Evolutionary conservation across 2,329 filamentous ascomycete species (phyloP).

Genomic region (Falciphora oryzae): DNA sequence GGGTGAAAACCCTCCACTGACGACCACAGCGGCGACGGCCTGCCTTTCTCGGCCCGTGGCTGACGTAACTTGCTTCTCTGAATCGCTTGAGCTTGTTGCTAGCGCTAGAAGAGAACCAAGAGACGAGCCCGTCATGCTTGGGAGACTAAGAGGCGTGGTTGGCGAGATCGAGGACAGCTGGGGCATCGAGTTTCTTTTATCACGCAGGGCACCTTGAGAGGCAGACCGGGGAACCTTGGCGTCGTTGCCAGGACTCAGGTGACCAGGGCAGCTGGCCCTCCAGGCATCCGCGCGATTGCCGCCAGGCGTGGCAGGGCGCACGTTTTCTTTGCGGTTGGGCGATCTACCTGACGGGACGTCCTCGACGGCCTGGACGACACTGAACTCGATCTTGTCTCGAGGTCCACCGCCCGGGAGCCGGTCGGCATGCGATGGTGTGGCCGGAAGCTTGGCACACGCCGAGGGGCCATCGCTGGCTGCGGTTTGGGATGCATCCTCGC

Average conservation of each 20-base stretch:
- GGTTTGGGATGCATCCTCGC: conserved; percentile 25
- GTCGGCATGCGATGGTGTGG: conserved; percentile 16
- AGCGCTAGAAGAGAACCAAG: conserved; percentile 17
- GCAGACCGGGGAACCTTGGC: not conserved
- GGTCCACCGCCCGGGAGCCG: conserved; percentile 35
- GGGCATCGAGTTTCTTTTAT: conserved; percentile 15
- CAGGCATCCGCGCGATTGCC: conserved; percentile 7
- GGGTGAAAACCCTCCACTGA: conserved; percentile 5
- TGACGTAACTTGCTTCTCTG: not conserved
- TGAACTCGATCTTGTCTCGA: conserved; percentile 44
- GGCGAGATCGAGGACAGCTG: conserved; percentile 15
- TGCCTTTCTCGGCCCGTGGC: conserved; percentile 2
- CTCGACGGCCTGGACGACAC: conserved; percentile 21
- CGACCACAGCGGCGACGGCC: conserved; percentile 6
- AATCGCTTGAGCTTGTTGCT: not conserved
- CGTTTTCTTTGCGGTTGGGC: not conserved
- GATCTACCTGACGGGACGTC: not conserved
- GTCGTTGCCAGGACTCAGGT: not conserved
- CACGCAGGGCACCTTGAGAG: conserved; percentile 10
- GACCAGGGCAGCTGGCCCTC: conserved; percentile 14
- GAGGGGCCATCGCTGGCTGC: conserved; percentile 21
- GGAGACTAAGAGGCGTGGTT: conserved; percentile 13
- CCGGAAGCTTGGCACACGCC: conserved; percentile 17
- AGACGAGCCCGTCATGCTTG: conserved; percentile 14
- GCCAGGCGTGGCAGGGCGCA: too few species aligned